phyloP scores from a whole-genome alignment of 176 grass and related monocot species.

The Phyllostachys edulis region DNA sequence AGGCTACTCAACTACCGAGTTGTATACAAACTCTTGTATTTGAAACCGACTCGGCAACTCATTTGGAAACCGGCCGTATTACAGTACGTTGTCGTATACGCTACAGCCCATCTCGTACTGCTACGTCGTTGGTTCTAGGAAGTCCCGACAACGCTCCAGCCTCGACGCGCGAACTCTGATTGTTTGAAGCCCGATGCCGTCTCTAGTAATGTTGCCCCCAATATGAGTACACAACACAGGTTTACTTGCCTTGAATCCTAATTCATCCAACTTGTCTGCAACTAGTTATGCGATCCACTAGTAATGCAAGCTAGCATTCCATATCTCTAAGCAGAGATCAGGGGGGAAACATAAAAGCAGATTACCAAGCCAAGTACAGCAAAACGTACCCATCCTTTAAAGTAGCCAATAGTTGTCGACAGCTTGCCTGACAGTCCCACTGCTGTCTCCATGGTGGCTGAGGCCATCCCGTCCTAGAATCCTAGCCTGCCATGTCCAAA shows the following conservation, averaged over 20 bases:
- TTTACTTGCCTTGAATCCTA: not conserved
- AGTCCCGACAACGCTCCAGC: too few species aligned
- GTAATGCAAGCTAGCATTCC: conserved; percentile 4
- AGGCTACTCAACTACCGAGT: too few species aligned
- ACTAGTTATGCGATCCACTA: not conserved
- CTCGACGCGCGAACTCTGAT: too few species aligned
- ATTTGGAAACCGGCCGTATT: too few species aligned
- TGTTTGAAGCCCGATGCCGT: too few species aligned
- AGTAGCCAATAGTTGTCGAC: conserved; percentile 8
- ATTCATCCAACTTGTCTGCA: not conserved
- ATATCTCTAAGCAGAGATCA: not conserved
- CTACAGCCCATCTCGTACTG: too few species aligned
- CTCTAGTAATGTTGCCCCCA: too few species aligned
- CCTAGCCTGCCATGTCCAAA: not conserved
- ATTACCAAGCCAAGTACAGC: not conserved
- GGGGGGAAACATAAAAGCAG: not conserved
- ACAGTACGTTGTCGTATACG: too few species aligned
- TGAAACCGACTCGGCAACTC: too few species aligned
- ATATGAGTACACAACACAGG: too few species aligned
- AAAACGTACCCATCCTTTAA: not conserved
- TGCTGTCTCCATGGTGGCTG: conserved; percentile 17
- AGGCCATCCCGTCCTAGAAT: not conserved
- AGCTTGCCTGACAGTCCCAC: conserved; percentile 19
- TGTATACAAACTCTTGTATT: too few species aligned
- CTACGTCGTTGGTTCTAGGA: too few species aligned